Evolutionary conservation across 2,329 filamentous ascomycete species (phyloP), one percentile per base, ranked within the genome.

Genomic region (Truncatella angustata): DNA sequence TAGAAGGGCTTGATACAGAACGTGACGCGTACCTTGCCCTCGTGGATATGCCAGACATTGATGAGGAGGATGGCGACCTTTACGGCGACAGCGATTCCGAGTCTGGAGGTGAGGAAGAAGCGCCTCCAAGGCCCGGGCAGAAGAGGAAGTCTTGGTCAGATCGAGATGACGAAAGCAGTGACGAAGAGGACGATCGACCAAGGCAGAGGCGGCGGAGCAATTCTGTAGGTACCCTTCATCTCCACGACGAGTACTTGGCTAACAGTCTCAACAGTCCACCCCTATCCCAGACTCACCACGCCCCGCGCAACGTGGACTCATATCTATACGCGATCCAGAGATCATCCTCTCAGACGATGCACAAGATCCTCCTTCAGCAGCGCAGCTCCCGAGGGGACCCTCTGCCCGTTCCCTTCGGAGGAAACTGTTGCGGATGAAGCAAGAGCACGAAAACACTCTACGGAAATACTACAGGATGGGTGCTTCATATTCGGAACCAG

Each of bases 401-500:
- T 94, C 91, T 0, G 83, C 90, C 6, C 83, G 85, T 55, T 79
- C 82, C 6, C 76, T 97, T 49, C 82, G 90, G 55, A 82, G 84
- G 58, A 86, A 87, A 43, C 77, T 97, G 4, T 70, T 95, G 34
- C 85, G 84, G 53, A 76, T 97, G 60, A 86, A 90, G 50, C 78
- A 83, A 55, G 87, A 92, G 61, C 86, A 97, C 59, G 90, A 96
- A 68, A 70, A 73, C 0, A 78, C 92, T 1, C 75, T 97, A 34
- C 84, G 88, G 46, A 80, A 84, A 56, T 97, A 99, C 71, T 97
- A 97, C 72, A 81, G 85, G 24, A 80, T 90, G 26, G 94, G 94
- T 36, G 87, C 90, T 3, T 96, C 91, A 2, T 97, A 96, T 66
- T 93, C 93, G 0, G 94, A 99, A 66, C 94, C 94, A 1, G 90